Evolutionary conservation across 2,329 filamentous ascomycete species (phyloP).

Genomic region (Aspergillus fischeri): DNA sequence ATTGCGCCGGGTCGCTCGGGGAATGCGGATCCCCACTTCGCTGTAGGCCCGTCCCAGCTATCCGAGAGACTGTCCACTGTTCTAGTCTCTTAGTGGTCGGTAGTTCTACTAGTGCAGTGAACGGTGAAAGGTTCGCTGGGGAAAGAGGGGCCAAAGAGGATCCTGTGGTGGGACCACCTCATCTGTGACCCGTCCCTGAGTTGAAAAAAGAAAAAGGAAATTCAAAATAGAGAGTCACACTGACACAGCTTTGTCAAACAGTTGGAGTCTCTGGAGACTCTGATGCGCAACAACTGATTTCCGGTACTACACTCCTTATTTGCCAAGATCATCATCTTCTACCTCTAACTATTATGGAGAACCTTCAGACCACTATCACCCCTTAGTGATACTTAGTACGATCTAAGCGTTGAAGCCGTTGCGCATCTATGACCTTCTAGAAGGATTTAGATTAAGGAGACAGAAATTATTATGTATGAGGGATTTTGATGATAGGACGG

Average conservation of each 20-base stretch:
- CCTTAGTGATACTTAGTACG: background rate
- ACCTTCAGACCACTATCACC: slow-evolving; percentile 2
- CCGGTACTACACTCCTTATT: background rate
- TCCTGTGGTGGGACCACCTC: background rate
- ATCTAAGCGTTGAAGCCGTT: slow-evolving; percentile 11
- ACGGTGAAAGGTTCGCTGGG: background rate
- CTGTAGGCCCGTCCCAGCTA: slow-evolving; percentile 18
- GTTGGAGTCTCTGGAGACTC: background rate
- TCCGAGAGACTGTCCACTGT: slow-evolving; percentile 10
- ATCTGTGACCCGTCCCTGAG: background rate
- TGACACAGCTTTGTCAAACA: background rate
- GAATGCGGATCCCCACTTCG: slow-evolving; percentile 23
- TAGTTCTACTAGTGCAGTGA: background rate
- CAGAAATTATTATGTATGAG: background rate
- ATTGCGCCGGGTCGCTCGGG: slow-evolving; percentile 16
- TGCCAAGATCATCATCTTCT: background rate
- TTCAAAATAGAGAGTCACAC: background rate
- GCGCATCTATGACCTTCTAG: slow-evolving; percentile 16
- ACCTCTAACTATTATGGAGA: background rate
- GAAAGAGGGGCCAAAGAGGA: background rate
- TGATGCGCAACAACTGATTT: background rate
- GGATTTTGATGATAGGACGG: background rate
- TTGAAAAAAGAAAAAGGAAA: background rate
- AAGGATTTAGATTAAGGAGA: slow-evolving; percentile 18
- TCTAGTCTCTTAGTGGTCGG: slow-evolving; percentile 2